Conservation (phyloP, 164 flowering plant genomes). For the Platanus orientalis region DNA sequence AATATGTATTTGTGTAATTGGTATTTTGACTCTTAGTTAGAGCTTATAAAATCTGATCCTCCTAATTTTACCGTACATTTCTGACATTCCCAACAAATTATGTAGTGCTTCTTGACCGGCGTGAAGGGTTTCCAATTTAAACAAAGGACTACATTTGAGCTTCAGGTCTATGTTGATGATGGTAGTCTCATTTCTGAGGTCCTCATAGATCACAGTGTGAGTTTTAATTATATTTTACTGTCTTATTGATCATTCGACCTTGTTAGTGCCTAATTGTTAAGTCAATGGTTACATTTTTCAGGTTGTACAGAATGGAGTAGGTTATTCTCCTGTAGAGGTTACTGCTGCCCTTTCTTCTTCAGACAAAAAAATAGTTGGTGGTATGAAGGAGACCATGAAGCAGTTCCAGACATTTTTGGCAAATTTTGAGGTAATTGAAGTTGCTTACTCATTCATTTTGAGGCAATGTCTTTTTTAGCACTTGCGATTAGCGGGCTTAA, state of each 20-base stretch:
- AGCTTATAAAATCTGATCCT: neutral
- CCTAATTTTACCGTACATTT: neutral
- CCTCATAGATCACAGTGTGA: slow-evolving; percentile 71
- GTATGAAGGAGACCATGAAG: slow-evolving; percentile 63
- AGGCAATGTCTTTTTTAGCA: neutral
- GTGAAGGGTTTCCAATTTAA: slow-evolving; percentile 74
- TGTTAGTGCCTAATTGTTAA: neutral
- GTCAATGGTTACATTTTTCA: slow-evolving; percentile 20
- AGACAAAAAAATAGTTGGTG: slow-evolving; percentile 30
- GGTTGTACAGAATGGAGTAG: slow-evolving; percentile 67
- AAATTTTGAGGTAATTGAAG: slow-evolving; percentile 68
- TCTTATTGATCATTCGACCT: neutral
- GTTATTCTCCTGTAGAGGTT: slow-evolving; percentile 71
- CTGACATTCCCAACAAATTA: slow-evolving; percentile 8
- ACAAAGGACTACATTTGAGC: slow-evolving; percentile 54
- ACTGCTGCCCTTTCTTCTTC: slow-evolving; percentile 64
- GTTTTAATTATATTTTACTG: slow-evolving; percentile 16
- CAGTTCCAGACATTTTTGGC: slow-evolving; percentile 57
- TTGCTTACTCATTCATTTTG: neutral
- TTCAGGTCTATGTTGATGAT: slow-evolving; percentile 78
- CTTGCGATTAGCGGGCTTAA: too few relatives aligned
- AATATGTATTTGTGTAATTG: neutral
- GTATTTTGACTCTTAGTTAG: neutral
- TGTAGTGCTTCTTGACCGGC: slow-evolving; percentile 88
- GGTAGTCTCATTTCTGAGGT: slow-evolving; percentile 92